A percentile compares a stretch with the other conserved stretches of the same genome.
Evolutionary conservation across 129 eudicot genomes (phyloP).

Genomic region (Lactuca sativa): DNA sequence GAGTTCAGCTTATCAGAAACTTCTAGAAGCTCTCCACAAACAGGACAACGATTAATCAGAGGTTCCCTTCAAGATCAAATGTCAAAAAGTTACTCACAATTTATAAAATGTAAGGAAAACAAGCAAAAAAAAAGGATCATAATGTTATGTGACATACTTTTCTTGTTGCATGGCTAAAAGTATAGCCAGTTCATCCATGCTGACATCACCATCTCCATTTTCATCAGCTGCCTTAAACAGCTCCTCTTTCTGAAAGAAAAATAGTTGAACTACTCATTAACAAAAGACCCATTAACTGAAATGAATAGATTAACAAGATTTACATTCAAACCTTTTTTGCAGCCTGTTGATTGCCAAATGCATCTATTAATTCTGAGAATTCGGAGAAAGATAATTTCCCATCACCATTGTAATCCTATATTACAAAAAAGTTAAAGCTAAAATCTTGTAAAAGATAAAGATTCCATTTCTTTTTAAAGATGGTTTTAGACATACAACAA

Average conservation of each 20-base stretch:
- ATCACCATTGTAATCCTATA: conserved; percentile 82
- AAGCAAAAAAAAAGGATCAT: not conserved
- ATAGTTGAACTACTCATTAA: not conserved
- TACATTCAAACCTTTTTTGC: conserved; percentile 59
- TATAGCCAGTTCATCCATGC: conserved; percentile 92
- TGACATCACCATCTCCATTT: conserved; percentile 89
- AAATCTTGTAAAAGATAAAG: not conserved
- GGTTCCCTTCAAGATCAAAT: conserved; percentile 62
- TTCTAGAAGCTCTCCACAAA: conserved; percentile 83
- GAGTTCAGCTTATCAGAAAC: conserved; percentile 63
- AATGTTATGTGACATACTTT: conserved; percentile 49
- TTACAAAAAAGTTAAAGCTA: conserved; percentile 15
- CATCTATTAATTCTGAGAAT: conserved; percentile 77
- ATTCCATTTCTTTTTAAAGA: not conserved
- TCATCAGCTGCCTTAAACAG: conserved; percentile 85
- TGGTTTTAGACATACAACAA: conserved; percentile 61
- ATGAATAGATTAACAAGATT: conserved; percentile 8
- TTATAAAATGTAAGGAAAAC: not conserved
- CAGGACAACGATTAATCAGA: conserved; percentile 81
- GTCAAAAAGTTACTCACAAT: not conserved
- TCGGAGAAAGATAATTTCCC: conserved; percentile 72
- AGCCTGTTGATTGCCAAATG: conserved; percentile 90
- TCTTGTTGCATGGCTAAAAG: conserved; percentile 89
- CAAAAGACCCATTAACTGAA: conserved; percentile 9
- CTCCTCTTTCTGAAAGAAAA: conserved; percentile 72